phyloP scores from a whole-genome alignment of 768 basidiomycete genomes.

The Tremella yokohamensis region DNA sequence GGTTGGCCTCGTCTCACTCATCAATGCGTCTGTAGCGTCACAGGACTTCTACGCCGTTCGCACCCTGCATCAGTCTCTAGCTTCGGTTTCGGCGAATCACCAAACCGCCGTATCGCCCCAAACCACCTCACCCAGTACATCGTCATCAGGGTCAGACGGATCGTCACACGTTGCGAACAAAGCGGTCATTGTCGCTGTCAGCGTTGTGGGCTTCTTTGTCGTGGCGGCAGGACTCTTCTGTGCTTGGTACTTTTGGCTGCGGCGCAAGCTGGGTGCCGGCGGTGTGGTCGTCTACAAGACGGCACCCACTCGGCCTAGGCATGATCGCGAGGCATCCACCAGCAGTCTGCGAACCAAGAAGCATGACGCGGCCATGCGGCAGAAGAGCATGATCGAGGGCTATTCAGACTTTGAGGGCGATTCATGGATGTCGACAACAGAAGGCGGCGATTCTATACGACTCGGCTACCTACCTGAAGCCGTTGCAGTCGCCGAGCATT shows the following conservation, averaged over 20 bases:
- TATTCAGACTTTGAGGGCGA: conserved; percentile 46
- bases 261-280: conserved; percentile 36
- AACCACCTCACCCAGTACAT: conserved; percentile 19
- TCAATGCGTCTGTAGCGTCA: conserved; percentile 42
- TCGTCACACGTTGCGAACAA: conserved; percentile 14
- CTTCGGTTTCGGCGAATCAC: conserved; percentile 23
- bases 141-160: conserved; percentile 11
- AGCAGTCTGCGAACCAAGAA: conserved; percentile 35
- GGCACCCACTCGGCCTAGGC: conserved; percentile 10
- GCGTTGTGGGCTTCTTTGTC: conserved; percentile 44
- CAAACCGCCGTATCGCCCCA: conserved; percentile 22
- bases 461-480: conserved; percentile 39
- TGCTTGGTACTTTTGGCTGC: conserved; percentile 50
- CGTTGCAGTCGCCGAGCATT: conserved; percentile 14
- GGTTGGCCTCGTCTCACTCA: conserved; percentile 44
- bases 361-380: conserved; percentile 37
- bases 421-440: conserved; percentile 39
- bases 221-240: conserved; percentile 45
- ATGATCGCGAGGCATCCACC: conserved; percentile 18
- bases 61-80: conserved; percentile 31
- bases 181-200: conserved; percentile 35
- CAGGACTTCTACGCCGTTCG: conserved; percentile 50
- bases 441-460: conserved; percentile 32
- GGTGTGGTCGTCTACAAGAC: conserved; percentile 28
- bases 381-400: conserved; percentile 49